Evolutionary conservation across 306 rosid species (phyloP).

Genomic region (Adenanthera pavonina): DNA sequence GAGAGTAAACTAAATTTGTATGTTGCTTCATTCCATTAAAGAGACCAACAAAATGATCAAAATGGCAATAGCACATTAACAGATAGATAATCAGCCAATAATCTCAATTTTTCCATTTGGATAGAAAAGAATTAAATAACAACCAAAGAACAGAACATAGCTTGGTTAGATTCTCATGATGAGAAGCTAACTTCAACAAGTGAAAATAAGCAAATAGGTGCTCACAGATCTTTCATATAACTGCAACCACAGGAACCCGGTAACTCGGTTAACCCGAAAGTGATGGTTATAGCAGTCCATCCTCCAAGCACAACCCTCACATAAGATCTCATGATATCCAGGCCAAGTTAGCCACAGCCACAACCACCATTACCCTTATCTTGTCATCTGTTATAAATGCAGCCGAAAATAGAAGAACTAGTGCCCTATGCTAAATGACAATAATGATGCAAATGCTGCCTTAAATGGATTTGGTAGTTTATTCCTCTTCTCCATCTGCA

Average conservation of each 20-base stretch:
- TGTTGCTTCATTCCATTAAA: not conserved
- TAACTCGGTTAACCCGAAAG: constrained; percentile 42
- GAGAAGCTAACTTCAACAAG: not conserved
- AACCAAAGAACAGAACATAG: not conserved
- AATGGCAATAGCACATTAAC: not conserved
- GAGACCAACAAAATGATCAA: not conserved
- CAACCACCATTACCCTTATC: constrained; percentile 32
- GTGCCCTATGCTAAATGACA: constrained; percentile 27
- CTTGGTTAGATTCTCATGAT: not conserved
- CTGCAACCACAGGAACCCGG: not conserved
- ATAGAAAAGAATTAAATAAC: not conserved
- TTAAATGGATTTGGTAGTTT: constrained; percentile 34
- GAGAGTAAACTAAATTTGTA: not conserved
- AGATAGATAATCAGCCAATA: no score
- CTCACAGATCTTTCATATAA: not conserved
- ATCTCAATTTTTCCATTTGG: not conserved
- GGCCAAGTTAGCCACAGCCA: constrained; percentile 33
- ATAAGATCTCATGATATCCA: constrained; percentile 24
- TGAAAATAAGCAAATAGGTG: not conserved
- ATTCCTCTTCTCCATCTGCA: not conserved
- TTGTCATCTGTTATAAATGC: constrained; percentile 29
- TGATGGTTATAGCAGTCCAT: constrained; percentile 46
- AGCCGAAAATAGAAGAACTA: constrained; percentile 31
- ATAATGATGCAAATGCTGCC: constrained; percentile 42
- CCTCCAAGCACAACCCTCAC: constrained; percentile 42